Evolutionary conservation across 352 stramenopile species (phyloP), one percentile per base, ranked within the genome.

Genomic region (Globisporangium spiculum): DNA sequence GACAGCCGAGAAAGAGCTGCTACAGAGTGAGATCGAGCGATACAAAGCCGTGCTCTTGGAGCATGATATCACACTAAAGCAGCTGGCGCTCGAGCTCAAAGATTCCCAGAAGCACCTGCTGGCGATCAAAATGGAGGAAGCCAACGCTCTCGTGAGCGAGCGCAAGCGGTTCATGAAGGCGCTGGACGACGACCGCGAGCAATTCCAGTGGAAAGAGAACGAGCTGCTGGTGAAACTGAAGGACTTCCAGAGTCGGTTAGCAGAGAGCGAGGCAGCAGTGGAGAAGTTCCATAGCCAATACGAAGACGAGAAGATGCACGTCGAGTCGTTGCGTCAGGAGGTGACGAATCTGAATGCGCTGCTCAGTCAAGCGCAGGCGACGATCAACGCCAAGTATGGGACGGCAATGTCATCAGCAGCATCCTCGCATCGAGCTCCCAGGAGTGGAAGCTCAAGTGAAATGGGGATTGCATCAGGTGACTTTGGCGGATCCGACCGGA

Each of bases 301-400:
- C 50, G 88, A 95, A 60, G 88, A 94, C 58, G 88, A 95, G 64
- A 85, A 85, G 36, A 63, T 92, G 0, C 85, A 93, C 34, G 83
- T 91, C 0, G 80, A 89, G 55, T 79, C 84, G 1, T 59, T 93
- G 22, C 79, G 86, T 0, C 84, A 92, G 48, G 84, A 95, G 63
- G 81, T 93, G 5, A 66, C 67, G 0, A 91, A 71, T 60, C 70
- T 95, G 26, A 90, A 83, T 22, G 73, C 82, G 0, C 68, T 92
- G n/a, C 63, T 93, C 22, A 79, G 70, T 8, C 83, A 91, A 75
- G 76, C 83, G 8, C 83, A 90, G 67, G 74, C 75, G 0, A 79
- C 77, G 2, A 83, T 89, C 18, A 84, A 68, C 48, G 70, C 71
- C 0, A 88, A 85, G 50, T 74, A 83, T 38, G 68, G 70, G 10